Conservation (phyloP, 352 stramenopile genomes). For the Ophiocytium majus region DNA sequence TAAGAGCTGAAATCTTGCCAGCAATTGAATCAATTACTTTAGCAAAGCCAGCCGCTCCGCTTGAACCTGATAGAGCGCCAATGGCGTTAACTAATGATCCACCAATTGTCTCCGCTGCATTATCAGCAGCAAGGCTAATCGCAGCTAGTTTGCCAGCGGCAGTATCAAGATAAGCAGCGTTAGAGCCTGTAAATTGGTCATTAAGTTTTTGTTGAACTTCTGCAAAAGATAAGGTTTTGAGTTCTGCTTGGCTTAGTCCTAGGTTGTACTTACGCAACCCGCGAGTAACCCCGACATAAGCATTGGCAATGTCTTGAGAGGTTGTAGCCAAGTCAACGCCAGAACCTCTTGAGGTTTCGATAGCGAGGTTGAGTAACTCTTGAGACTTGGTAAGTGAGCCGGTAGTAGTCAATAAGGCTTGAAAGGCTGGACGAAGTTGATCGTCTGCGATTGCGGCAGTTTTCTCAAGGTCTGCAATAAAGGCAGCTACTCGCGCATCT, state of each 20-base stretch:
- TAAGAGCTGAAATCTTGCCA: no score
- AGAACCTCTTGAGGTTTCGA: background rate
- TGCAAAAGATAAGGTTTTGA: background rate
- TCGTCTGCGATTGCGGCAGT: background rate
- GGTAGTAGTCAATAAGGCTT: background rate
- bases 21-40: no score
- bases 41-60: background rate
- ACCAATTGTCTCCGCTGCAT: background rate
- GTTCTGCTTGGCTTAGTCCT: background rate
- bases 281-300: background rate
- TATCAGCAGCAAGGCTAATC: background rate
- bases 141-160: background rate
- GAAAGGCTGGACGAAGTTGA: conserved; percentile 5
- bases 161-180: conserved; percentile 13
- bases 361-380: background rate
- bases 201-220: conserved; percentile 5
- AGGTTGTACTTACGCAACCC: background rate
- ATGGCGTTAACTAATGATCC: background rate
- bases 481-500: background rate
- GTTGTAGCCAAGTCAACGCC: background rate
- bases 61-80: no score
- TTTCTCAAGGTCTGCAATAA: background rate
- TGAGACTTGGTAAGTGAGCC: no score
- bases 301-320: background rate
- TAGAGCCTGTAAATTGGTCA: background rate